Percentiles rank a stretch among this genome's conserved stretches.
Evolutionary conservation across 305 asterid genomes (phyloP).

Genomic region (Rubia balearica): DNA sequence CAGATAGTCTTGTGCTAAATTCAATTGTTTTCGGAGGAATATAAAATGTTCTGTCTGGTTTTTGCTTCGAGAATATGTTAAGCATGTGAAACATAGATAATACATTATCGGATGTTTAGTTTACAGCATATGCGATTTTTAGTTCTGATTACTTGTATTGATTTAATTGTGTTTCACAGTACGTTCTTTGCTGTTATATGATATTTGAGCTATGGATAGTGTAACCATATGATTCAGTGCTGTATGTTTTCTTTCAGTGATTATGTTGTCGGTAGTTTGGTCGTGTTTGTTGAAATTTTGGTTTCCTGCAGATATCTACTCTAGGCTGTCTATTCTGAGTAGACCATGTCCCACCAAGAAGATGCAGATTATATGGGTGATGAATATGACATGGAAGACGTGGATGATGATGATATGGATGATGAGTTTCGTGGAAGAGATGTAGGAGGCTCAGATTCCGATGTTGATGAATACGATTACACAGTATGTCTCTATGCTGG

Average conservation of each 20-base stretch:
- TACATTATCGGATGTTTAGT: neutral
- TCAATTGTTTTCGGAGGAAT: neutral
- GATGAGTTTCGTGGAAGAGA: slow-evolving; percentile 47
- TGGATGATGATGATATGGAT: slow-evolving; percentile 50
- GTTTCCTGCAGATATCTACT: neutral
- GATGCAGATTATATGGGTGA: slow-evolving; percentile 74
- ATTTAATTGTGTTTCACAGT: neutral
- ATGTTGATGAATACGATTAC: slow-evolving; percentile 61
- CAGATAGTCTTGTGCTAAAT: neutral
- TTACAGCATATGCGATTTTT: neutral
- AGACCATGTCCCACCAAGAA: slow-evolving; percentile 55
- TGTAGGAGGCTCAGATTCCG: slow-evolving; percentile 66
- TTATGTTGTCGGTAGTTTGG: neutral
- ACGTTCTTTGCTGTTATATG: neutral
- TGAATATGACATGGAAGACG: slow-evolving; percentile 68
- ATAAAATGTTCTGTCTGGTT: neutral
- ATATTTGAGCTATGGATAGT: neutral
- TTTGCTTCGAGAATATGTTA: neutral
- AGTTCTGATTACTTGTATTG: neutral
- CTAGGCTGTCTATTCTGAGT: slow-evolving; percentile 23
- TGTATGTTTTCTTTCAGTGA: neutral
- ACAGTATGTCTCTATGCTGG: slow-evolving; percentile 35
- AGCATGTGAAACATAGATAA: neutral
- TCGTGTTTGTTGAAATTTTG: neutral
- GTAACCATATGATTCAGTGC: neutral